Conservation (phyloP, 225 moss, liverwort and hornwort genomes). For the Polytrichum formosum region DNA sequence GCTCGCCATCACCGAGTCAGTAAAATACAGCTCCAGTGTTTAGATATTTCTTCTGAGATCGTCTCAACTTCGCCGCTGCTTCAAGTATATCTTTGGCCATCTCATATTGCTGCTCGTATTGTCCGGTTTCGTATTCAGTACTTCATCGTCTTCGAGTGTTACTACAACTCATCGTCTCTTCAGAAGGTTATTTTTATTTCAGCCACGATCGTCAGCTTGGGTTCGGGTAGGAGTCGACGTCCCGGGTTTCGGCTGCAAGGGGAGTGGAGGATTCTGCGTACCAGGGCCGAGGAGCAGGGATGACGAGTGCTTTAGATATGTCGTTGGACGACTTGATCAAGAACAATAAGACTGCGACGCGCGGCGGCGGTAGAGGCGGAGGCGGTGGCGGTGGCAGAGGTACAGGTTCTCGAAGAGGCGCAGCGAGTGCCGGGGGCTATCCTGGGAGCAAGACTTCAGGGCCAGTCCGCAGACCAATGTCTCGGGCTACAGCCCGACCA, state of each 20-base stretch:
- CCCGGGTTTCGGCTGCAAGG: slow-evolving; percentile 2
- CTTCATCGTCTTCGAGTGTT: too few relatives aligned
- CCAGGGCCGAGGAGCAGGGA: slow-evolving; percentile 20
- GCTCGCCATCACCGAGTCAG: too few relatives aligned
- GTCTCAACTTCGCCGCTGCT: too few relatives aligned
- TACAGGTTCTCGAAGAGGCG: slow-evolving; percentile 70
- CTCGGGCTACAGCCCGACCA: slow-evolving; percentile 82
- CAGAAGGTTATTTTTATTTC: not conserved
- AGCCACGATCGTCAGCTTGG: not conserved
- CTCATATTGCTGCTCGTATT: too few relatives aligned
- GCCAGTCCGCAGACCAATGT: slow-evolving; percentile 89
- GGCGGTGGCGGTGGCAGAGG: slow-evolving; percentile 58
- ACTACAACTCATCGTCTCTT: too few relatives aligned
- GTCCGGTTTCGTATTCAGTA: too few relatives aligned
- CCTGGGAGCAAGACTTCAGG: slow-evolving; percentile 76
- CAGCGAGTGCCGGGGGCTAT: slow-evolving; percentile 64
- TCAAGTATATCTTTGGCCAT: too few relatives aligned
- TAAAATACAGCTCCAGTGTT: too few relatives aligned
- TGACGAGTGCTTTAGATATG: slow-evolving; percentile 98
- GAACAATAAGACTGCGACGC: slow-evolving; percentile 92
- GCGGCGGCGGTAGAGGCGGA: slow-evolving; percentile 57
- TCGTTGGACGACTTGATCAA: slow-evolving; percentile 99
- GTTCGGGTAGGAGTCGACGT: not conserved
- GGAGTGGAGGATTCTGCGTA: not conserved
- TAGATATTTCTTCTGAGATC: too few relatives aligned